A percentile compares a stretch with the other conserved stretches of the same genome.
Conservation (phyloP, 495 filamentous ascomycete genomes). For the Amorphotheca resinae region DNA sequence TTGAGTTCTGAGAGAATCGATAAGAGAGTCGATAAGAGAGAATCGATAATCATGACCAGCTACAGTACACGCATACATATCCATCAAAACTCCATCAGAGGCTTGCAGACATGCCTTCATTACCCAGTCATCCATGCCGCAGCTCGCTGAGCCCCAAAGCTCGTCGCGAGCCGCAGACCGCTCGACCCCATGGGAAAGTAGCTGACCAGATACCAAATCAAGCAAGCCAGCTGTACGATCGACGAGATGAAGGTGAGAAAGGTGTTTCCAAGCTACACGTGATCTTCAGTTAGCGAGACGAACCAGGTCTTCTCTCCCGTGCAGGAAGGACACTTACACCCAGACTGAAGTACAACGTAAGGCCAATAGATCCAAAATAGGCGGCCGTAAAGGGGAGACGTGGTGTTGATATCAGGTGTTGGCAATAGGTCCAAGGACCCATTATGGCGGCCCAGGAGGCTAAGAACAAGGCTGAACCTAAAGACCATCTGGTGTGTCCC, state of each 20-base stretch:
- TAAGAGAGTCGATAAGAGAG: no score
- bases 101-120: no score
- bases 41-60: no score
- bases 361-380: conserved; percentile 86
- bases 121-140: conserved; percentile 81
- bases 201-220: conserved; percentile 90
- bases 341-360: conserved; percentile 86
- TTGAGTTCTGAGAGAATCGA: no score
- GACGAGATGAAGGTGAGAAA: conserved; percentile 74
- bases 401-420: conserved; percentile 73
- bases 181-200: conserved; percentile 97
- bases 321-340: conserved; percentile 51
- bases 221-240: conserved; percentile 66
- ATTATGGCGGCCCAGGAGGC: conserved; percentile 89
- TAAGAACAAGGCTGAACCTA: conserved; percentile 83
- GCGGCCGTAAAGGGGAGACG: conserved; percentile 89
- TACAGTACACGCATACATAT: no score
- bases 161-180: conserved; percentile 67
- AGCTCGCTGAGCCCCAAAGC: conserved; percentile 72
- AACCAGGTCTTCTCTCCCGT: conserved; percentile 12
- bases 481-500: conserved; percentile 63
- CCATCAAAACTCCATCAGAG: no score
- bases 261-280: conserved; percentile 56
- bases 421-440: conserved; percentile 70
- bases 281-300: conserved; percentile 9